Conservation (phyloP, 345 rosid species). For the Lumnitzera littorea region DNA sequence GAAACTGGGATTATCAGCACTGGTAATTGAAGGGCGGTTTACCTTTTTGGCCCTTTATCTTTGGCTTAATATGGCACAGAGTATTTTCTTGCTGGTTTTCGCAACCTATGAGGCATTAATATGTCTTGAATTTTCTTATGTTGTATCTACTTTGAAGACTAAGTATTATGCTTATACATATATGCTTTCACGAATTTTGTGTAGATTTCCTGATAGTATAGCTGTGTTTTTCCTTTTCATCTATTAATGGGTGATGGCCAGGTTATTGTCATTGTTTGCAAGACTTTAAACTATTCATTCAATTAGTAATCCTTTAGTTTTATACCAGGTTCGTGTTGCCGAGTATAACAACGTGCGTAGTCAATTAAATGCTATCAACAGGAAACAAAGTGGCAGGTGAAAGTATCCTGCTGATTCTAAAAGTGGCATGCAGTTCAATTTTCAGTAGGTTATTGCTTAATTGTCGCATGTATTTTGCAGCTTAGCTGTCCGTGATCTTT, state of each 20-base stretch:
- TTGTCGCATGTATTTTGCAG: conserved; percentile 37
- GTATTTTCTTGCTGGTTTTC: too few species aligned
- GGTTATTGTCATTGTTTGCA: neutral
- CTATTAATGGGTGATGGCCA: too few species aligned
- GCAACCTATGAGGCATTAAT: too few species aligned
- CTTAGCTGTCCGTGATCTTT: conserved; percentile 98
- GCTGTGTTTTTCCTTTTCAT: neutral
- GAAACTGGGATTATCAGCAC: too few species aligned
- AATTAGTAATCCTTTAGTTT: conserved; percentile 6
- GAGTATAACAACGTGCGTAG: conserved; percentile 91
- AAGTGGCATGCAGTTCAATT: neutral
- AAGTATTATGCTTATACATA: too few species aligned
- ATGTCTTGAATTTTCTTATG: too few species aligned
- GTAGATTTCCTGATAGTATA: neutral
- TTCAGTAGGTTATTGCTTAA: conserved; percentile 1
- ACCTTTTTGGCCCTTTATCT: too few species aligned
- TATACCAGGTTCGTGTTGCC: conserved; percentile 84
- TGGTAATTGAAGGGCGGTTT: too few species aligned
- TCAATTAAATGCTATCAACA: conserved; percentile 88
- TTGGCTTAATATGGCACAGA: too few species aligned
- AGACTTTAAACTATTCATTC: conserved; percentile 5
- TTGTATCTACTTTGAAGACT: too few species aligned
- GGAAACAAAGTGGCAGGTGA: conserved; percentile 98
- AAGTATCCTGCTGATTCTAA: neutral
- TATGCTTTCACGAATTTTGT: too few species aligned